Evolutionary conservation across 2,329 filamentous ascomycete species (phyloP).

Genomic region (Mycosphaerelloides madeirae): DNA sequence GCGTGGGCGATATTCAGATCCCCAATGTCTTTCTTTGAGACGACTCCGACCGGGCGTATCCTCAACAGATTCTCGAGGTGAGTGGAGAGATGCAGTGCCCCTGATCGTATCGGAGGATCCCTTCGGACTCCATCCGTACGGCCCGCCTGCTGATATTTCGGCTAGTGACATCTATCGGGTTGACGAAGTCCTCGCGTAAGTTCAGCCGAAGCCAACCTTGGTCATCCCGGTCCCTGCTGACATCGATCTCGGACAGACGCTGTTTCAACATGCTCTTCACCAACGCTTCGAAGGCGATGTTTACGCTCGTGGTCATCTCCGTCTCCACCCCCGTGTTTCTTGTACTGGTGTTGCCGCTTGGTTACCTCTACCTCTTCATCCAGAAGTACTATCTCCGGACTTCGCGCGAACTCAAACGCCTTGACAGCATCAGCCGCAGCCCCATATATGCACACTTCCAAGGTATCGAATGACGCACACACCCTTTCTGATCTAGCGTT

Average conservation of each 20-base stretch:
- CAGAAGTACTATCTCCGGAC: slow-evolving; percentile 96
- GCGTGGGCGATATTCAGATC: slow-evolving; percentile 62
- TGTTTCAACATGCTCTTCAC: slow-evolving; percentile 87
- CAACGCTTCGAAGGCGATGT: slow-evolving; percentile 53
- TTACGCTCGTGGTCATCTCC: slow-evolving; percentile 83
- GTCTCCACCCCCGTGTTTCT: slow-evolving; percentile 75
- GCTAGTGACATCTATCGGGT: slow-evolving; percentile 40
- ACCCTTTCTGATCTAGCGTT: too few species aligned
- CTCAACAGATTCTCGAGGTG: slow-evolving; percentile 92
- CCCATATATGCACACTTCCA: slow-evolving; percentile 99
- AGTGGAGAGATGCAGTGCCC: slow-evolving; percentile 24
- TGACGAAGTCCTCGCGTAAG: slow-evolving; percentile 79
- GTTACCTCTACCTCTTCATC: slow-evolving; percentile 80
- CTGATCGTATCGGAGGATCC: slow-evolving; percentile 6
- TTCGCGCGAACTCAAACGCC: slow-evolving; percentile 89
- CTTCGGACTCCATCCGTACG: slow-evolving; percentile 5
- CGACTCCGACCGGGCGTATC: slow-evolving; percentile 91
- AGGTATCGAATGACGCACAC: slow-evolving; percentile 5
- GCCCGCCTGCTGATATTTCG: neutral
- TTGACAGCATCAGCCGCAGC: slow-evolving; percentile 91
- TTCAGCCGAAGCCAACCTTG: slow-evolving; percentile 19
- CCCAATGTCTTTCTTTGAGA: slow-evolving; percentile 98
- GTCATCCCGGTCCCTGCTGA: neutral
- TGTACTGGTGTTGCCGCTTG: slow-evolving; percentile 73
- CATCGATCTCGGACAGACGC: slow-evolving; percentile 45